A percentile compares a stretch with the other conserved stretches of the same genome.
phyloP scores from a whole-genome alignment of 2,329 filamentous ascomycete genomes.

The Delphinella strobiligena region DNA sequence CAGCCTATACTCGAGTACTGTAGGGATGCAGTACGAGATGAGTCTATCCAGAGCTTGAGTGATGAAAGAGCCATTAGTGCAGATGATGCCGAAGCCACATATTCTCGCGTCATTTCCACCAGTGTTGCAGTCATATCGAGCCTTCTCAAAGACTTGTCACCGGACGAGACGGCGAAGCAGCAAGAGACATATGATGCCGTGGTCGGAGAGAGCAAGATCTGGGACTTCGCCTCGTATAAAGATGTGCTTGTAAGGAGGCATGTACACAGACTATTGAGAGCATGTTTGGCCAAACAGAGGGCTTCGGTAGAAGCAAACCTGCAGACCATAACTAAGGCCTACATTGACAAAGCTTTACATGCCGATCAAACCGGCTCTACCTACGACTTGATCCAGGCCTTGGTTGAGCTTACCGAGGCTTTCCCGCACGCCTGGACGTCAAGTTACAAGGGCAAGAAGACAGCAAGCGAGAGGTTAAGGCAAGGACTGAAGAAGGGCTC shows the following conservation, averaged over 20 bases:
- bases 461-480: slow-evolving; percentile 47
- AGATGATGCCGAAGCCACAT: slow-evolving; percentile 80
- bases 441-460: slow-evolving; percentile 46
- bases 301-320: slow-evolving; percentile 25
- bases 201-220: slow-evolving; percentile 50
- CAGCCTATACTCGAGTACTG: slow-evolving; percentile 71
- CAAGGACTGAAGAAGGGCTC: slow-evolving; percentile 74
- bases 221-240: slow-evolving; percentile 44
- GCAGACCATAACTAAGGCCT: slow-evolving; percentile 51
- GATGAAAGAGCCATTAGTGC: slow-evolving; percentile 74
- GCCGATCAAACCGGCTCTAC: slow-evolving; percentile 63
- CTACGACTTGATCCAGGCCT: slow-evolving; percentile 53
- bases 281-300: slow-evolving; percentile 34
- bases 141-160: slow-evolving; percentile 33
- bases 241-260: slow-evolving; percentile 46
- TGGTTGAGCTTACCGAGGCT: slow-evolving; percentile 52
- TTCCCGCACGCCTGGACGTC: slow-evolving; percentile 65
- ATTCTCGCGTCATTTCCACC: slow-evolving; percentile 61
- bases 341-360: slow-evolving; percentile 64
- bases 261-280: slow-evolving; percentile 43
- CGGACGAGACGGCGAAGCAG: slow-evolving; percentile 47
- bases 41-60: slow-evolving; percentile 71
- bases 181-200: slow-evolving; percentile 52
- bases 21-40: slow-evolving; percentile 60
- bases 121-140: slow-evolving; percentile 43